phyloP scores from a whole-genome alignment of 768 basidiomycete genomes.

The Lanmaoa pseudosensibilis region DNA sequence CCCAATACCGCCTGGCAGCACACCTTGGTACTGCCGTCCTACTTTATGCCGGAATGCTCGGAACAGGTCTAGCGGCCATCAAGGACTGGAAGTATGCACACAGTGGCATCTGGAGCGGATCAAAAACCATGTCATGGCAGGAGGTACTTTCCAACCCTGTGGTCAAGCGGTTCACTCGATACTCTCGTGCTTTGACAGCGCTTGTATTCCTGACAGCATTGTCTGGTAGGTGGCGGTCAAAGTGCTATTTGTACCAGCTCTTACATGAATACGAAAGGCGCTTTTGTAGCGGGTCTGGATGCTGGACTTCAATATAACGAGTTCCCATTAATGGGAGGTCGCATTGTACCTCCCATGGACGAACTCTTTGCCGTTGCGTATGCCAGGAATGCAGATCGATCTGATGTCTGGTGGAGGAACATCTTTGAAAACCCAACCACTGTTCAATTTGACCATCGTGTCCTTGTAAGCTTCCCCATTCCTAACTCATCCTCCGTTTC shows the following conservation, averaged over 20 bases:
- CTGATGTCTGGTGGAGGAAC: slow-evolving; percentile 94
- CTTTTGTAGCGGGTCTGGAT: slow-evolving; percentile 97
- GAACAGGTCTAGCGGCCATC: slow-evolving; percentile 68
- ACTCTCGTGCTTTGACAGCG: slow-evolving; percentile 62
- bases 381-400: slow-evolving; percentile 63
- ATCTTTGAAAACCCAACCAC: slow-evolving; percentile 97
- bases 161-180: slow-evolving; percentile 57
- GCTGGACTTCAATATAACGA: slow-evolving; percentile 98
- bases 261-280: slow-evolving; percentile 53
- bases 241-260: not conserved
- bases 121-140: slow-evolving; percentile 42
- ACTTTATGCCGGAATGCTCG: slow-evolving; percentile 92
- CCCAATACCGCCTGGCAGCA: slow-evolving; percentile 93
- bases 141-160: slow-evolving; percentile 53
- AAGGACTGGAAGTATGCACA: slow-evolving; percentile 78
- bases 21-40: slow-evolving; percentile 90
- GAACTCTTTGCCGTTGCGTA: slow-evolving; percentile 83
- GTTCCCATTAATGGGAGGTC: slow-evolving; percentile 94
- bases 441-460: slow-evolving; percentile 94
- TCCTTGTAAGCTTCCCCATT: slow-evolving; percentile 60
- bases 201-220: slow-evolving; percentile 90
- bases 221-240: slow-evolving; percentile 60
- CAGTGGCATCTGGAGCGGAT: slow-evolving; percentile 58
- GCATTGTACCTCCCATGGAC: slow-evolving; percentile 72
- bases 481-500: not conserved